These are phyloP conservation scores for Salix arbutifolia DNA, from an alignment of 345 rosid genomes.

Conservation along the genomic window DNA sequence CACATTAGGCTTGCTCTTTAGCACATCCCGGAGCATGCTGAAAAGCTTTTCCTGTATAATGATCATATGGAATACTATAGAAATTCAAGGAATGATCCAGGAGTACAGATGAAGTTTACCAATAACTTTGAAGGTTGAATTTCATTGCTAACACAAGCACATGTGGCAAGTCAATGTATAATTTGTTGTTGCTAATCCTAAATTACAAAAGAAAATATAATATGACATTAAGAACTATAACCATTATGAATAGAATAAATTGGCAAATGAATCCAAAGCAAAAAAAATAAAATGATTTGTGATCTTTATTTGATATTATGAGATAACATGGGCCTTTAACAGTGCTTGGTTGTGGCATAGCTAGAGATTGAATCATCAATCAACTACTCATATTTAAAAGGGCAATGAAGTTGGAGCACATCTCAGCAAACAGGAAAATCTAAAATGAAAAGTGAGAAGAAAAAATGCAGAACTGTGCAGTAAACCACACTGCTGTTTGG, in stretches of 20 bases:
- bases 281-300: too few relatives aligned
- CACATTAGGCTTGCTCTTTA: slow-evolving; percentile 55
- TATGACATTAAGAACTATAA: background rate
- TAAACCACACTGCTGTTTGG: background rate
- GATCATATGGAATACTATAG: background rate
- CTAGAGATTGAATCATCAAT: background rate
- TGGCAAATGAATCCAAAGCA: too few relatives aligned
- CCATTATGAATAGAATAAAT: background rate
- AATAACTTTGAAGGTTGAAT: background rate
- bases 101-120: background rate
- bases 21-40: slow-evolving; percentile 83
- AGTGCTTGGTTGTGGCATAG: too few relatives aligned
- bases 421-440: background rate
- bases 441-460: background rate
- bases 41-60: slow-evolving; percentile 75
- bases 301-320: too few relatives aligned
- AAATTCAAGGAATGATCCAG: background rate
- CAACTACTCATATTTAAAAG: background rate
- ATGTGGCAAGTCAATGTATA: background rate
- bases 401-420: background rate
- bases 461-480: background rate
- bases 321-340: too few relatives aligned
- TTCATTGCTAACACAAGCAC: too few relatives aligned
- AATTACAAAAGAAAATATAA: background rate
- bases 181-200: background rate